A percentile compares a stretch with the other conserved stretches of the same genome.
These are phyloP conservation scores for Oehlia diaphana DNA, from an alignment of 192 early-diverging fungal species.

Conservation along the genomic window DNA sequence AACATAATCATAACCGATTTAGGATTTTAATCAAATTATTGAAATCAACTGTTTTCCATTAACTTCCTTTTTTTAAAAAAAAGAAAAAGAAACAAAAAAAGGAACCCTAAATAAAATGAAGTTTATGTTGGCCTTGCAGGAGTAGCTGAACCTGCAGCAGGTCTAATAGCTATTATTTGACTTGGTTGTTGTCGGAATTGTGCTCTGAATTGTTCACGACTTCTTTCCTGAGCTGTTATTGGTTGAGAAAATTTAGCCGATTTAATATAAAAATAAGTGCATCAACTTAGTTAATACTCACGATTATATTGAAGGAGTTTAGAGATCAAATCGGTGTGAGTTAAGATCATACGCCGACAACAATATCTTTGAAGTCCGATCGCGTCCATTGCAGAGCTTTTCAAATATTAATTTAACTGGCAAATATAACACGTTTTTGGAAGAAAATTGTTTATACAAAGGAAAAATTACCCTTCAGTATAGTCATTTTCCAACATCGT, in stretches of 20 bases:
- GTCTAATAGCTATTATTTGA: background rate
- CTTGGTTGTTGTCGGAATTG: conserved; percentile 26
- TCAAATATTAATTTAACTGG: conserved; percentile 3
- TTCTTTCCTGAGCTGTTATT: conserved; percentile 27
- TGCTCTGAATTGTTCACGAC: conserved; percentile 24
- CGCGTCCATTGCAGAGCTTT: conserved; percentile 72
- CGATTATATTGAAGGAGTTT: conserved; percentile 95
- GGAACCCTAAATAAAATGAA: too few species aligned
- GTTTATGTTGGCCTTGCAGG: background rate
- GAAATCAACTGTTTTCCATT: too few species aligned
- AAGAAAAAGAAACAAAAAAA: too few species aligned
- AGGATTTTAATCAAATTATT: too few species aligned
- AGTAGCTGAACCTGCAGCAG: background rate
- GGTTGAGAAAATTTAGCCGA: background rate
- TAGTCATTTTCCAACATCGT: conserved; percentile 74
- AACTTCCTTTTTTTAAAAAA: too few species aligned
- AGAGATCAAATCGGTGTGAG: conserved; percentile 97
- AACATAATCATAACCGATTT: too few species aligned
- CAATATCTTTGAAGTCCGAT: conserved; percentile 88
- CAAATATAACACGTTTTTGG: background rate
- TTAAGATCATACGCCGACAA: conserved; percentile 97
- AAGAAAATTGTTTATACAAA: background rate
- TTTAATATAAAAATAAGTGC: background rate
- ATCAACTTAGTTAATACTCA: conserved; percentile 36
- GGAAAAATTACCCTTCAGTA: conserved; percentile 66